Base-by-base conservation (phyloP, 2,329 filamentous ascomycete species). In the Diplocarpon mali region DNA sequence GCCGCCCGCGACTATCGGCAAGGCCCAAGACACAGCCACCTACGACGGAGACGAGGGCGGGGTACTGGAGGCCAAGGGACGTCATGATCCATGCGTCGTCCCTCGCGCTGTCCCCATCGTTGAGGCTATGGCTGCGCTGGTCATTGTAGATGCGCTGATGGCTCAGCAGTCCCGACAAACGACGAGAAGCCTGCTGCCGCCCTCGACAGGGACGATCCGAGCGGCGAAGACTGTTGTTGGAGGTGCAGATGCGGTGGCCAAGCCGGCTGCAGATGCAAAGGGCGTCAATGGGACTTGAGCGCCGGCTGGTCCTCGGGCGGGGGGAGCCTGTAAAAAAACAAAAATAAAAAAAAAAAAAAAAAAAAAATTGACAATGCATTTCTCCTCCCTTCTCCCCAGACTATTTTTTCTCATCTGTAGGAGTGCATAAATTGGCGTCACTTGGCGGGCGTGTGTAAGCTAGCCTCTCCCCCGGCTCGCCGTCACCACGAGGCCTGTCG, bases 1-100 rank as follows among this genome's bases (percentile, higher is more conserved):
- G 73, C 85, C 90, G 9, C 80, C 90, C 2, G 89, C 90, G 27
- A 96, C 92, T 2, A 96, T 96, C 61, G 83, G 85, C 37, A 83
- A 90, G 67, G 83, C 85, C 35, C 90, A 96, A 69, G 74, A 73
- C 12, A 96, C 92, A 0, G 80, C 81, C 8, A 83, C 76, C 9
- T 96, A 93, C 65, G 81, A 83, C 48, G 83, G 82, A 37, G 68
- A 72, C 9, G 52, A 42, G 7, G 78, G 84, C 53, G 92, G 92
- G 40, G 68, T 85, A 3, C 71, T 96, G 29, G 85, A 88, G 51
- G 88, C 89, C 40, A 96, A 95, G 75, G 92, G 92, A 16, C 73
- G 92, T 47, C 90, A 96, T 64, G 90, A 96, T 62, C 89, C 92
- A 3, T 93, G 86, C 59, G 90, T 96, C 15, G 87, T 94, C 37